These are phyloP conservation scores for Umbellularia californica DNA, from an alignment of 164 flowering plant genomes.

Conservation along the genomic window DNA sequence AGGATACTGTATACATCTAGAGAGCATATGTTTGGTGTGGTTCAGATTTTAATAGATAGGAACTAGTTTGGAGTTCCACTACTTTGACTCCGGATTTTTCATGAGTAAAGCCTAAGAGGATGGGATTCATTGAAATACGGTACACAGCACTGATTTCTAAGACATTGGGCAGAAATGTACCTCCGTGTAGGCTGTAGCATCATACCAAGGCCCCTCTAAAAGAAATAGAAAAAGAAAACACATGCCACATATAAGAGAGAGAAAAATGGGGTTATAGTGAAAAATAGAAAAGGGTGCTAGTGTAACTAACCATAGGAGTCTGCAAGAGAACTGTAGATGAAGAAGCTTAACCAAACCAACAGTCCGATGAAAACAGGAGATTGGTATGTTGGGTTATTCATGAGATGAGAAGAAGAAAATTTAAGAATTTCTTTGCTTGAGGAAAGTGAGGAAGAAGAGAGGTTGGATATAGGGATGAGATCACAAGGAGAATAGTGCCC, in stretches of 20 bases:
- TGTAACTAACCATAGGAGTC: not conserved
- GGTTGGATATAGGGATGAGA: not conserved
- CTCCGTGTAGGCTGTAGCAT: slow-evolving; percentile 73
- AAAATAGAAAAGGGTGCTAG: not conserved
- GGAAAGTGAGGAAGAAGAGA: not conserved
- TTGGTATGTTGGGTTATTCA: not conserved
- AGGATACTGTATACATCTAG: too few species aligned
- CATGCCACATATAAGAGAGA: not conserved
- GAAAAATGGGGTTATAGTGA: too few species aligned
- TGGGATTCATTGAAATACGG: too few species aligned
- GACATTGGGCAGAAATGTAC: slow-evolving; percentile 22
- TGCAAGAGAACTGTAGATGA: not conserved
- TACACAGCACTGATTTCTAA: too few species aligned
- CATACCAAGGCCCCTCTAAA: slow-evolving; percentile 66
- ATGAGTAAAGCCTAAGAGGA: too few species aligned
- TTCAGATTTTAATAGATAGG: too few species aligned
- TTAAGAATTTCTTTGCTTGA: not conserved
- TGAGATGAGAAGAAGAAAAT: not conserved
- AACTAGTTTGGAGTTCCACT: too few species aligned
- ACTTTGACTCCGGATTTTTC: too few species aligned
- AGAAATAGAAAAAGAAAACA: too few species aligned
- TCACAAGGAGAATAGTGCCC: not conserved
- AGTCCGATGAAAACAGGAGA: not conserved
- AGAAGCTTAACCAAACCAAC: not conserved
- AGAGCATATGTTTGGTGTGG: too few species aligned